phyloP scores from a whole-genome alignment of 768 basidiomycete species.

The Boletus eberwhitei region DNA sequence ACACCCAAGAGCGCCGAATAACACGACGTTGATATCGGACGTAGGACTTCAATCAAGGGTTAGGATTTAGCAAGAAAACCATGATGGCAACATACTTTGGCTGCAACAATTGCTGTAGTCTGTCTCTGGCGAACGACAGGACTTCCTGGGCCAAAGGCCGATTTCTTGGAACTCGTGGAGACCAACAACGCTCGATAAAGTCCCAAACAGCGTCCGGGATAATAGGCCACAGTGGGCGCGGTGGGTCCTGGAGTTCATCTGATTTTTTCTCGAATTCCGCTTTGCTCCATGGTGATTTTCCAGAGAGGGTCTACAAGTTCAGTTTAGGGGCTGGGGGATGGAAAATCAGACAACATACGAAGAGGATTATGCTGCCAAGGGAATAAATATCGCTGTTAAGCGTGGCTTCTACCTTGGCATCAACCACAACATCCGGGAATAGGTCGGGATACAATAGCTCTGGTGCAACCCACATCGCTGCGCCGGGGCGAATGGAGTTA shows the following conservation, averaged over 20 bases:
- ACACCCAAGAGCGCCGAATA: slow-evolving; percentile 15
- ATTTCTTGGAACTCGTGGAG: neutral
- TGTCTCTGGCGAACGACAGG: neutral
- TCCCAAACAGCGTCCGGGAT: neutral
- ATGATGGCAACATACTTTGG: neutral
- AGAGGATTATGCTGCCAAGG: neutral
- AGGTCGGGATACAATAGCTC: neutral
- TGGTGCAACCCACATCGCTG: neutral
- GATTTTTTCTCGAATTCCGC: neutral
- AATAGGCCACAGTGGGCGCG: neutral
- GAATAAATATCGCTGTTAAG: no score
- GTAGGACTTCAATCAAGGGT: neutral
- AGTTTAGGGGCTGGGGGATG: neutral
- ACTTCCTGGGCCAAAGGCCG: neutral
- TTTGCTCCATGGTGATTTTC: neutral
- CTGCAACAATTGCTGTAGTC: neutral
- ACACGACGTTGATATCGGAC: slow-evolving; percentile 8
- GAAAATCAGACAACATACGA: neutral
- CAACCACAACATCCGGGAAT: neutral
- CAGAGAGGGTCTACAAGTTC: neutral
- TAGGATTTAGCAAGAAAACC: neutral
- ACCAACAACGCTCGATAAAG: slow-evolving; percentile 7
- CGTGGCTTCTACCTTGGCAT: no score
- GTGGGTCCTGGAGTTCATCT: neutral
- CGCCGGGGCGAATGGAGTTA: neutral